phyloP scores from a whole-genome alignment of 106 monocot species.

The Amphibolis antarctica region DNA sequence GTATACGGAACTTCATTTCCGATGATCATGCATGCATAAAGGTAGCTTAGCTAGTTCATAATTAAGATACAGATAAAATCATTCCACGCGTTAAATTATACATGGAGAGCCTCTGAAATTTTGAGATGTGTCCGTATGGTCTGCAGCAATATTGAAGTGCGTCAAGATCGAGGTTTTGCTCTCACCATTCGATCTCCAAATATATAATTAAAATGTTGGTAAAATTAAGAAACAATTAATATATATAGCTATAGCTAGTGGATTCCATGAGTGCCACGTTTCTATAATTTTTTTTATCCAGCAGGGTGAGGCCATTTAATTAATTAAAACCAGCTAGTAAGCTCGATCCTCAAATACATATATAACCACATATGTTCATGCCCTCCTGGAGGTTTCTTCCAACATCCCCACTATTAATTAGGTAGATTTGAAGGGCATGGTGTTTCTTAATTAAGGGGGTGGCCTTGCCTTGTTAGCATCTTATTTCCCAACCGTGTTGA shows the following conservation, averaged over 20 bases:
- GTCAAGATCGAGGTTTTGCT: too few relatives aligned
- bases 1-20: neutral
- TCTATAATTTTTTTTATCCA: neutral
- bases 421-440: neutral
- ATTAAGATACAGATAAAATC: too few relatives aligned
- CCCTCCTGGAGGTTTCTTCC: neutral
- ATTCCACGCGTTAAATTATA: too few relatives aligned
- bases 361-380: neutral
- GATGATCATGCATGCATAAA: neutral
- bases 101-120: too few relatives aligned
- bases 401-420: neutral
- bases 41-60: too few relatives aligned
- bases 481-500: neutral
- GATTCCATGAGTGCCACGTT: conserved; percentile 2
- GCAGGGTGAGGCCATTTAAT: neutral
- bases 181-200: too few relatives aligned
- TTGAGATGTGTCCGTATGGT: too few relatives aligned
- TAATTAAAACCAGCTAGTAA: too few relatives aligned
- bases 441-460: neutral
- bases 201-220: neutral
- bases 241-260: neutral
- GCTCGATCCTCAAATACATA: neutral
- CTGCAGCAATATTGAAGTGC: too few relatives aligned
- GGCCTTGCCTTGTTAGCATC: neutral
- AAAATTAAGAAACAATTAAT: neutral